Conservation (phyloP, 2,329 filamentous ascomycete genomes). For the Botrytis hyacinthi region DNA sequence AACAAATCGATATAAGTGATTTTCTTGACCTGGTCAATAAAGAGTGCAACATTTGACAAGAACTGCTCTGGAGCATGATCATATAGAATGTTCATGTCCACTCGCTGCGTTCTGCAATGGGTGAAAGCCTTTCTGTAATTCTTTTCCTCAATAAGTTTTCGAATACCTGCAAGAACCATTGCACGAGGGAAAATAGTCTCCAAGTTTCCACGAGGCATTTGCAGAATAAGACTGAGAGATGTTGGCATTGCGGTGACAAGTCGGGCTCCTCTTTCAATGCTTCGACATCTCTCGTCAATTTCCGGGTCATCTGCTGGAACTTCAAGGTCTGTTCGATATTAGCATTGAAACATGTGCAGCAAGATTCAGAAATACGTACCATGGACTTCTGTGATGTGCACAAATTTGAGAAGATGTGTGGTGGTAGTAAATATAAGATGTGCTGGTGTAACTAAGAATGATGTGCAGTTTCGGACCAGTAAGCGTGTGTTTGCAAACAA, state of each 20-base stretch:
- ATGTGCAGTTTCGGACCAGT: conserved; percentile 85
- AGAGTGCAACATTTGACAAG: conserved; percentile 68
- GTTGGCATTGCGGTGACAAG: conserved; percentile 88
- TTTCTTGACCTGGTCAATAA: conserved; percentile 81
- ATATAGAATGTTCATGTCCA: conserved; percentile 97
- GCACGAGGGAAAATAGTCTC: conserved; percentile 94
- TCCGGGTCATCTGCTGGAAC: conserved; percentile 86
- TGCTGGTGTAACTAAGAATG: conserved; percentile 75
- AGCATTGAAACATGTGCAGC: not conserved
- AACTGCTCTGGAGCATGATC: conserved; percentile 91
- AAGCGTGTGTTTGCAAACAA: conserved; percentile 74
- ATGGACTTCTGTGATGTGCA: conserved; percentile 69
- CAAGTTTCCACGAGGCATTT: conserved; percentile 94
- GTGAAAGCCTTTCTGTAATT: conserved; percentile 83
- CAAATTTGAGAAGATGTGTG: conserved; percentile 90
- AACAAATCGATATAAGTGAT: conserved; percentile 86
- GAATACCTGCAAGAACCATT: conserved; percentile 86
- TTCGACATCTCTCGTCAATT: conserved; percentile 86
- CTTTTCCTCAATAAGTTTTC: conserved; percentile 73
- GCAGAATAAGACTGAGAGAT: conserved; percentile 79
- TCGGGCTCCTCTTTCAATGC: conserved; percentile 82
- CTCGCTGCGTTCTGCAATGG: conserved; percentile 85
- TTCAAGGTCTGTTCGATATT: conserved; percentile 62
- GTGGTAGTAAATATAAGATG: conserved; percentile 92
- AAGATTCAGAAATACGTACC: conserved; percentile 47